Percentiles rank a stretch among this genome's conserved stretches.
phyloP scores from a whole-genome alignment of 805 yeast genomes.

The Lipomyces mesembrius region DNA sequence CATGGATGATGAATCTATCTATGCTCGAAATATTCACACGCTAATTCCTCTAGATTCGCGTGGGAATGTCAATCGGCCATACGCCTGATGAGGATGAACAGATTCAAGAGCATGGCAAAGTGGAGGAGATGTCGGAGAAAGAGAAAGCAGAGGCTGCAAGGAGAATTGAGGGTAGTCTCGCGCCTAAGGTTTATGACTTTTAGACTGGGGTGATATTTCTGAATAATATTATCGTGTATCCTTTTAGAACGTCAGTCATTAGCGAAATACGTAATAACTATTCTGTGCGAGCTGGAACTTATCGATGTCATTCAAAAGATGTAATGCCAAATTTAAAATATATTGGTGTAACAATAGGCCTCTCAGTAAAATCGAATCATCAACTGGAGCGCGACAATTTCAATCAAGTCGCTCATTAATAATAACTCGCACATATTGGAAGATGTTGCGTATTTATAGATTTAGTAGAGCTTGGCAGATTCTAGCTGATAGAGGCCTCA shows the following conservation, averaged over 20 bases:
- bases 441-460: too few species aligned
- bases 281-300: background rate
- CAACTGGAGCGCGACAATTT: too few species aligned
- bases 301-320: background rate
- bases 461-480: too few species aligned
- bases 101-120: conserved; percentile 31
- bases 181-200: conserved; percentile 4
- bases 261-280: background rate
- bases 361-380: too few species aligned
- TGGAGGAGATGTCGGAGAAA: conserved; percentile 37
- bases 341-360: too few species aligned
- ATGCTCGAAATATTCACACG: background rate
- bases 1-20: background rate
- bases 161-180: conserved; percentile 31
- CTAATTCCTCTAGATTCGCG: conserved; percentile 45
- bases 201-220: background rate
- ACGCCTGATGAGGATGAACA: conserved; percentile 49
- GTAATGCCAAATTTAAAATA: too few species aligned
- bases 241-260: background rate
- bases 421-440: too few species aligned
- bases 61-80: conserved; percentile 94
- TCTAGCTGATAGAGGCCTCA: background rate
- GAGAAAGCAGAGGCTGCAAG: conserved; percentile 32
- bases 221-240: background rate
- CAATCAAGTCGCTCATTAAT: too few species aligned